Conservation (phyloP, 2,329 filamentous ascomycete genomes). For the Penicillium sp. region DNA sequence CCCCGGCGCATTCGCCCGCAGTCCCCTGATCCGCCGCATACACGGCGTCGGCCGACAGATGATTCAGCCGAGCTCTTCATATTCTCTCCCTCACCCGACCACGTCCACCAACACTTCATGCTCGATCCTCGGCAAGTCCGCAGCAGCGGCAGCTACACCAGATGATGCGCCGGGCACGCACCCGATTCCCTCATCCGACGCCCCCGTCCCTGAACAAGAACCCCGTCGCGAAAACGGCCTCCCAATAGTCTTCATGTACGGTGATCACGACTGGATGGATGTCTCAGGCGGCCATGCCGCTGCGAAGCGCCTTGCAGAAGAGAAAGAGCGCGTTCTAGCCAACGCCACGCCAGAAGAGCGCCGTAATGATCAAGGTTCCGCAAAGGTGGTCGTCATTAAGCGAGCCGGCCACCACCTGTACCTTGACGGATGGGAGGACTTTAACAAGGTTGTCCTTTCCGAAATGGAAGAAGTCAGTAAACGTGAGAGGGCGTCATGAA, state of each 20-base stretch:
- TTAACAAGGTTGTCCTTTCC: slow-evolving; percentile 62
- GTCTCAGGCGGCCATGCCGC: slow-evolving; percentile 78
- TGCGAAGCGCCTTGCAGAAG: slow-evolving; percentile 72
- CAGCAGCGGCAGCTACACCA: not conserved
- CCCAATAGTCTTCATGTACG: slow-evolving; percentile 91
- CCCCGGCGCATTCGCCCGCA: slow-evolving; percentile 86
- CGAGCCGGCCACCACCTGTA: slow-evolving; percentile 72
- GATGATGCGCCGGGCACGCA: slow-evolving; percentile 9
- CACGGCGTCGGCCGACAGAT: slow-evolving; percentile 78
- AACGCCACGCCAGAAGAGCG: slow-evolving; percentile 65
- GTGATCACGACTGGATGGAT: slow-evolving; percentile 99
- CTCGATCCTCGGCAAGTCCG: slow-evolving; percentile 14
- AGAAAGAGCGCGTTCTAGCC: slow-evolving; percentile 59
- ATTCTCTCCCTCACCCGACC: slow-evolving; percentile 12
- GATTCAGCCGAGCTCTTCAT: slow-evolving; percentile 32
- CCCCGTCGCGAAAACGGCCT: slow-evolving; percentile 61
- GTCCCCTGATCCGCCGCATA: slow-evolving; percentile 82
- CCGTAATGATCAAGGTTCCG: slow-evolving; percentile 70
- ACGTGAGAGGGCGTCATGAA: slow-evolving; percentile 23
- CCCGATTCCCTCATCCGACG: slow-evolving; percentile 10
- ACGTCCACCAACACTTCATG: slow-evolving; percentile 14
- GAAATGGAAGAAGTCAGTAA: slow-evolving; percentile 63
- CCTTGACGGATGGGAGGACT: slow-evolving; percentile 67
- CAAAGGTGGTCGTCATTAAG: slow-evolving; percentile 76
- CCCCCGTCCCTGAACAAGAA: slow-evolving; percentile 11